phyloP scores from a whole-genome alignment of 768 basidiomycete genomes.

The Lepiota brunneoincarnata region DNA sequence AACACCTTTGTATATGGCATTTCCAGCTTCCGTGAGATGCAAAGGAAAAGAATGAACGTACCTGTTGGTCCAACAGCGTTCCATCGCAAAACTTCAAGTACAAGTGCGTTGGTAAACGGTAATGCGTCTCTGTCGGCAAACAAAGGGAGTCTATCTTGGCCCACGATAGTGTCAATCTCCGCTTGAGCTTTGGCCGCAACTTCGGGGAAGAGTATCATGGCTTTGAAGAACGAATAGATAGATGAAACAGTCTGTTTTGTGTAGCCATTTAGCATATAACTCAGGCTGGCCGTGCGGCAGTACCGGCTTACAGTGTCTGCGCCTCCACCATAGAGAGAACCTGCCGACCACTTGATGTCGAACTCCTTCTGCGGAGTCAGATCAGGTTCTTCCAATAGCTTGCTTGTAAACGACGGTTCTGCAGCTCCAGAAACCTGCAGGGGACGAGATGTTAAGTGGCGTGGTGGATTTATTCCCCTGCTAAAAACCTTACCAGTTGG shows the following conservation, averaged over 20 bases:
- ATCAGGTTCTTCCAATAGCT: constrained; percentile 28
- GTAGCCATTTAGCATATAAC: not conserved
- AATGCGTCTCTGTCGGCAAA: constrained; percentile 36
- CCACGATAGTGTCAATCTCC: constrained; percentile 42
- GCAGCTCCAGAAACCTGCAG: constrained; percentile 26
- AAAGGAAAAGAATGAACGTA: constrained; percentile 10
- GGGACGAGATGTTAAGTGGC: not conserved
- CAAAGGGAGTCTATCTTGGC: constrained; percentile 36
- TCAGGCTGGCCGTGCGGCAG: not conserved
- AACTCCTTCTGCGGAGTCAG: constrained; percentile 29
- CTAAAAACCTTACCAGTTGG: constrained; percentile 37
- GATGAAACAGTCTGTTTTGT: constrained; percentile 34
- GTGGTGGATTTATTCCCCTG: not conserved
- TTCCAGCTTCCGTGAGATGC: not conserved
- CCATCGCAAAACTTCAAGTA: constrained; percentile 36
- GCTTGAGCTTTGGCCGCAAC: constrained; percentile 35
- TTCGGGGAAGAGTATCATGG: constrained; percentile 36
- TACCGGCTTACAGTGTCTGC: constrained; percentile 33
- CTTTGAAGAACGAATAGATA: constrained; percentile 37
- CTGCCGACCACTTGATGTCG: constrained; percentile 42
- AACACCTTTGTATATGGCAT: constrained; percentile 22
- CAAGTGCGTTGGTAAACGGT: constrained; percentile 39
- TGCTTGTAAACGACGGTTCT: constrained; percentile 32
- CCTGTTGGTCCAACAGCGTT: constrained; percentile 31
- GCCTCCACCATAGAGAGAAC: constrained; percentile 47